Conservation (phyloP, 78 protist genomes). For the Dictyostelium capitatum region DNA sequence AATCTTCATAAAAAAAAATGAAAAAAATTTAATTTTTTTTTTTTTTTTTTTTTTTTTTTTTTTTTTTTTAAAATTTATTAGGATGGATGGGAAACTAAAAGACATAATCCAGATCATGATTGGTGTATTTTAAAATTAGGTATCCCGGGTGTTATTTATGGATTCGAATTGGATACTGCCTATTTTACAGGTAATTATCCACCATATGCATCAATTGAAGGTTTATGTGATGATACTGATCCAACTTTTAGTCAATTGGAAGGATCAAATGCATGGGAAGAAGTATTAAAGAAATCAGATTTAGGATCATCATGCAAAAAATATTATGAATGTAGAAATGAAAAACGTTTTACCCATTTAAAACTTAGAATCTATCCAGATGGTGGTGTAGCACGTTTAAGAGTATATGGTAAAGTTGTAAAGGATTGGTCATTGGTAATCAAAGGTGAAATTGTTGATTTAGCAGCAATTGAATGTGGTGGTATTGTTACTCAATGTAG, state of each 20-base stretch:
- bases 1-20: no score
- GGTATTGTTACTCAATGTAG: conserved; percentile 70
- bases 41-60: no score
- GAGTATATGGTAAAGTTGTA: conserved; percentile 68
- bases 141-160: conserved; percentile 79
- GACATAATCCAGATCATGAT: conserved; percentile 91
- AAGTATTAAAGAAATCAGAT: conserved; percentile 44
- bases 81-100: conserved; percentile 95
- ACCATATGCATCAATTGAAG: conserved; percentile 87
- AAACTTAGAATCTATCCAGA: conserved; percentile 86
- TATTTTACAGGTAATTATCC: conserved; percentile 92
- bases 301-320: conserved; percentile 66
- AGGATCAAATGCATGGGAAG: conserved; percentile 58
- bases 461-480: conserved; percentile 84
- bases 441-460: conserved; percentile 70
- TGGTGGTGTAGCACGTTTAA: conserved; percentile 91
- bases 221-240: conserved; percentile 44
- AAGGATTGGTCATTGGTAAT: conserved; percentile 73
- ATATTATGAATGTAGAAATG: conserved; percentile 19
- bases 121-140: conserved; percentile 90
- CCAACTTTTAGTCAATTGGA: conserved; percentile 20
- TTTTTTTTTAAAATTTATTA: neutral
- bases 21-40: neutral
- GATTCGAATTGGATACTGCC: conserved; percentile 88
- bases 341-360: conserved; percentile 84